Evolutionary conservation across 1,284 basidiomycete species (phyloP).

Genomic region (Pterulicium gracile): DNA sequence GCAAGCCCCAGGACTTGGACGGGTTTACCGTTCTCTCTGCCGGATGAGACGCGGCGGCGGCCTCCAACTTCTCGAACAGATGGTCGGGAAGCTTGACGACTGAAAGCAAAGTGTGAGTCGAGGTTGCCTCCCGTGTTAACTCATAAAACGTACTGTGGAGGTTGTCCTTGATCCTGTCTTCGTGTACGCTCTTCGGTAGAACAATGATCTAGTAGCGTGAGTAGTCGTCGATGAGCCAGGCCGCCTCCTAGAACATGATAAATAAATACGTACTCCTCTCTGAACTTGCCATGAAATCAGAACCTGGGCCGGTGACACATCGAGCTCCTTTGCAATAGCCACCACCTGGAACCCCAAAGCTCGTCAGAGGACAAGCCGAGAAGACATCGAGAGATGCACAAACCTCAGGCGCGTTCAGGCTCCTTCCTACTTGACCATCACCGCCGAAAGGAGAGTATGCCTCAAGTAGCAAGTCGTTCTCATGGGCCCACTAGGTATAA

Average conservation of each 20-base stretch:
- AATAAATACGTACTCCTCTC: constrained; percentile 46
- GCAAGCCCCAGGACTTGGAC: constrained; percentile 47
- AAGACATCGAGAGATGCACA: constrained; percentile 11
- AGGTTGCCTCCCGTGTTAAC: constrained; percentile 2
- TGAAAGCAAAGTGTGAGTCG: constrained; percentile 13
- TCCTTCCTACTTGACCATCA: constrained; percentile 42
- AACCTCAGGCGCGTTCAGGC: constrained; percentile 44
- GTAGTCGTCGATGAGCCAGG: constrained; percentile 2
- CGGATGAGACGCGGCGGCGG: constrained; percentile 42
- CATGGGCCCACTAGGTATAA: constrained; percentile 42
- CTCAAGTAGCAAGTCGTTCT: constrained; percentile 56
- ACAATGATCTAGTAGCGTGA: constrained; percentile 41
- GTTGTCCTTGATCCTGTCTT: constrained; percentile 65
- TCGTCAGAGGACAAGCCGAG: not conserved
- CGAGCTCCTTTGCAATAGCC: constrained; percentile 50
- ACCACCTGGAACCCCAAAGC: constrained; percentile 27
- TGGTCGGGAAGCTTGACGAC: constrained; percentile 42
- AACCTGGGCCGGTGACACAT: constrained; percentile 69
- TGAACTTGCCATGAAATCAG: constrained; percentile 75
- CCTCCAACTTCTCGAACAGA: constrained; percentile 49
- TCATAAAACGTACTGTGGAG: constrained; percentile 32
- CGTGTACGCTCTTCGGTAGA: constrained; percentile 72
- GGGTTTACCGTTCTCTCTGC: constrained; percentile 51
- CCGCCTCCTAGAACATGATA: not conserved
- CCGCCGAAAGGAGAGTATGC: constrained; percentile 77